phyloP scores from a whole-genome alignment of 2,329 filamentous ascomycete species.

The Claviceps maximensis region DNA sequence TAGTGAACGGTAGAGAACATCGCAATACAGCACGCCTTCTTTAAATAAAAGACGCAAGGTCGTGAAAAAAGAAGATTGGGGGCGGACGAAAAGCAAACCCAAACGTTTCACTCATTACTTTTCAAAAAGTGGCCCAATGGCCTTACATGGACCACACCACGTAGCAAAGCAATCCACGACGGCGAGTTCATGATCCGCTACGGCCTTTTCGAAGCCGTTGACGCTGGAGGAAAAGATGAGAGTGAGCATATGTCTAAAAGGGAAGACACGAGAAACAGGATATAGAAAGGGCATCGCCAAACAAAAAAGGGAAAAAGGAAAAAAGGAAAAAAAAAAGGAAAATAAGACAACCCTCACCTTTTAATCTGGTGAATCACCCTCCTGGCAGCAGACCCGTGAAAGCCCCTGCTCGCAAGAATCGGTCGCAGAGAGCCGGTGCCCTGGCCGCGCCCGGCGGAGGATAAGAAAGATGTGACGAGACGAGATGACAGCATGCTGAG shows the following conservation, averaged over 20 bases:
- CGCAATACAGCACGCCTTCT: no score
- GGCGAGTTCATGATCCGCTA: constrained; percentile 42
- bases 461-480: neutral
- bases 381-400: constrained; percentile 25
- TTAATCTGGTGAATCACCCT: constrained; percentile 32
- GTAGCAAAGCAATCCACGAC: constrained; percentile 77
- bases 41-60: neutral
- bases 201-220: constrained; percentile 41
- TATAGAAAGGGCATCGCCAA: no score
- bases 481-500: neutral
- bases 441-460: neutral
- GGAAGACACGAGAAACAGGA: neutral
- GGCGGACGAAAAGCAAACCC: neutral
- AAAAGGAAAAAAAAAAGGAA: neutral
- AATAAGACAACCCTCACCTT: constrained; percentile 17
- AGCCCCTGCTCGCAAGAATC: constrained; percentile 9
- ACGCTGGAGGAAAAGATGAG: constrained; percentile 28
- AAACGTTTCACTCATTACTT: constrained; percentile 9
- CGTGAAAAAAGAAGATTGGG: neutral
- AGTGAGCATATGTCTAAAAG: no score
- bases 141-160: constrained; percentile 93
- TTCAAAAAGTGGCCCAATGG: constrained; percentile 59
- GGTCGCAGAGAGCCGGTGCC: neutral
- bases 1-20: no score
- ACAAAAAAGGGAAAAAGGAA: neutral